Evolutionary conservation across 345 rosid genomes (phyloP), one percentile per base, ranked within the genome.

Genomic region (Salix exigua): DNA sequence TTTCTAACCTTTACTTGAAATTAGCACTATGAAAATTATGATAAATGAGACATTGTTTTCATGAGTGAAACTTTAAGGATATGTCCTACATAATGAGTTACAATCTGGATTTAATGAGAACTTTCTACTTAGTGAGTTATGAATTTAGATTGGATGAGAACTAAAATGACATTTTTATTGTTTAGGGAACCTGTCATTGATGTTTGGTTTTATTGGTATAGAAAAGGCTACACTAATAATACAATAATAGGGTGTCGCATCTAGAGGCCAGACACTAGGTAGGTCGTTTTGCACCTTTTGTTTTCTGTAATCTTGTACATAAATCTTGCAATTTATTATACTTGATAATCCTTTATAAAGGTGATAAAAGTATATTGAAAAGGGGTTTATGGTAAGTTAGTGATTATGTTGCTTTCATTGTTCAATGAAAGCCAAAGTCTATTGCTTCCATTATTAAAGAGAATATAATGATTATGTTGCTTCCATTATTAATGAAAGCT

Each of bases 171-270:
- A 51, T 9, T 51, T 51, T 19, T 19, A 0, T 19, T 51, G 4
- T 6, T 0, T 0, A 3, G 2, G 23, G 11, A 51, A 51, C 25
- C 19, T 51, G 2, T 19, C 0, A 6, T 1, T 51, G n/a, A 2
- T 51, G 11, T 18, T 51, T 51, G 60, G 2, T 0, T 51, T 7
- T 51, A 19, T 7, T 51, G 1, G 25, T 51, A 51, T 9, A 51
- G 2, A 0, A 51, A 0, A 19, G 23, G 23, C 1, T 19, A 2
- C 11, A 19, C 11, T 2, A 51, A n/a, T 5, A 6, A 3, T 1
- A 51, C 11, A 51, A 7, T 0, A 51, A 0, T 0, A 18, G 0
- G 11, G 60, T 19, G n/a, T 19, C 1, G 0, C 25, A 51, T 51
- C 4, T 51, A 19, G 3, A 51, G 3, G 4, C 7, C 0, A 51